phyloP scores from a whole-genome alignment of 306 rosid species.

The Prosopis cineraria region DNA sequence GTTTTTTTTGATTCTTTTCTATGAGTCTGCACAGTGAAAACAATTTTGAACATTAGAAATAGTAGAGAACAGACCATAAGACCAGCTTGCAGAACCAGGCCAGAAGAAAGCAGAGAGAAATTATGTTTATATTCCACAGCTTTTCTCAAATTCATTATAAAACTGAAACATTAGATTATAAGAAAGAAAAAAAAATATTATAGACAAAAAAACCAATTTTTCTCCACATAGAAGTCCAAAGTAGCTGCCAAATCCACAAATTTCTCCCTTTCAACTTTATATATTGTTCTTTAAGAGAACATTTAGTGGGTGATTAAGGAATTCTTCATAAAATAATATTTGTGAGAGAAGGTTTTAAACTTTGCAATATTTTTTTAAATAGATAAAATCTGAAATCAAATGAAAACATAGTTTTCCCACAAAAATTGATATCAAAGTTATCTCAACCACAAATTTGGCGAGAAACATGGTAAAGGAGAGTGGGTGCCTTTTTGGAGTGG shows the following conservation, averaged over 20 bases:
- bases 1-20: slow-evolving; percentile 52
- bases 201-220: not conserved
- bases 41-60: slow-evolving; percentile 1
- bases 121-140: not conserved
- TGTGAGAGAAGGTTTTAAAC: not conserved
- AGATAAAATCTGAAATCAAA: not conserved
- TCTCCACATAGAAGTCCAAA: not conserved
- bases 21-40: slow-evolving; percentile 62
- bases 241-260: not conserved
- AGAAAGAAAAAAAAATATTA: not conserved
- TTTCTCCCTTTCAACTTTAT: slow-evolving; percentile 4
- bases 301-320: not conserved
- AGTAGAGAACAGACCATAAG: slow-evolving; percentile 11
- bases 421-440: not conserved
- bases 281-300: not conserved
- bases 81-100: not conserved
- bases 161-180: not conserved
- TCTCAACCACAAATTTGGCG: slow-evolving; percentile 8
- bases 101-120: not conserved
- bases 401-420: not conserved
- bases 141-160: slow-evolving; percentile 7
- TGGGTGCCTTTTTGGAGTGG: slow-evolving; percentile 1
- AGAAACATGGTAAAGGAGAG: not conserved
- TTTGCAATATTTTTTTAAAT: not conserved
- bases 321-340: not conserved